phyloP scores from a whole-genome alignment of 768 basidiomycete genomes.

The Suillus subluteus region DNA sequence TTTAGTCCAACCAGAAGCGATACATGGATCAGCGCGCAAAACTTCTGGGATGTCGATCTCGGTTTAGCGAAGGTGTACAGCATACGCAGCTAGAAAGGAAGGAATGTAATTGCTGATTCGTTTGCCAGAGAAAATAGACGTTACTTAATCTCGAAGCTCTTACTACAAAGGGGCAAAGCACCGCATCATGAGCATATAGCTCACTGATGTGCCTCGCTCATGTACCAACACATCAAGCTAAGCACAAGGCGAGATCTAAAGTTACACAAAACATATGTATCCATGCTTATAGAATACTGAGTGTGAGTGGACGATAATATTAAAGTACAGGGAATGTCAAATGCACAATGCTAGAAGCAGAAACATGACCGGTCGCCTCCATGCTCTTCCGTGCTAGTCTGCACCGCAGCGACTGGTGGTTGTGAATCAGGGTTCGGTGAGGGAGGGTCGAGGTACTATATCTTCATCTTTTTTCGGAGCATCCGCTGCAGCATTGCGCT shows the following conservation, averaged over 20 bases:
- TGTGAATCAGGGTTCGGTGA: neutral
- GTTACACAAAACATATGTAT: neutral
- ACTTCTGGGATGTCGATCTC: neutral
- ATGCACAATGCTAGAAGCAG: neutral
- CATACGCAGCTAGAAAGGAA: slow-evolving; percentile 53
- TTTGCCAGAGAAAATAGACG: slow-evolving; percentile 40
- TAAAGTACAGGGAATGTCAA: neutral
- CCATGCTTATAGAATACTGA: neutral
- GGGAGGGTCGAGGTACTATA: neutral
- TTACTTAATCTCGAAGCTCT: neutral
- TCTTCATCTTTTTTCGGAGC: neutral
- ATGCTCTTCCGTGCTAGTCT: neutral
- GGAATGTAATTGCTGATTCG: slow-evolving; percentile 52
- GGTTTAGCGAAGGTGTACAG: slow-evolving; percentile 7
- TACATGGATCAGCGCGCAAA: neutral
- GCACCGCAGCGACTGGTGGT: neutral
- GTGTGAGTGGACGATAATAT: neutral
- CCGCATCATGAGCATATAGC: neutral
- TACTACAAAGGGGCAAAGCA: no score
- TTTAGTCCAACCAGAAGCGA: neutral
- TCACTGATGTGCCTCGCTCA: neutral
- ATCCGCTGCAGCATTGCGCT: neutral
- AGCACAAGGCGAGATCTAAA: neutral
- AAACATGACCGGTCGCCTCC: neutral
- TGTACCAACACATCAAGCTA: neutral